Conservation (phyloP, 805 yeast genomes). For the Yamadazyma laniorum region DNA sequence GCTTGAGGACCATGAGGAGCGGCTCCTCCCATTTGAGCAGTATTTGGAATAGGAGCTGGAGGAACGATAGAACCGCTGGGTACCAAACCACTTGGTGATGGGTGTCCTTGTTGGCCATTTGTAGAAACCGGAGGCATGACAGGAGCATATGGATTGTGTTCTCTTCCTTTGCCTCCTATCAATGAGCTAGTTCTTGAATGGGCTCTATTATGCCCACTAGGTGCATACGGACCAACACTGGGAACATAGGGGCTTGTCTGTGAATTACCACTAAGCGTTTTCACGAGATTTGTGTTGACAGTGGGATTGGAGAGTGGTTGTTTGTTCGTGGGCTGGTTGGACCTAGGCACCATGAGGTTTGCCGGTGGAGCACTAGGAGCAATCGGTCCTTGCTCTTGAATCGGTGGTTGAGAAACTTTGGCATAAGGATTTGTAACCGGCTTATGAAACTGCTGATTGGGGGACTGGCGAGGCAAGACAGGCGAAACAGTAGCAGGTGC, state of each 20-base stretch:
- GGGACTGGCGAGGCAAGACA: slow-evolving; percentile 9
- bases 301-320: slow-evolving; percentile 10
- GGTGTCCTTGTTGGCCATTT: background rate
- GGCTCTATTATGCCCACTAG: slow-evolving; percentile 29
- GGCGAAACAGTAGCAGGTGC: slow-evolving; percentile 15
- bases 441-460: slow-evolving; percentile 12
- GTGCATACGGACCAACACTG: slow-evolving; percentile 44
- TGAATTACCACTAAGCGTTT: slow-evolving; percentile 18
- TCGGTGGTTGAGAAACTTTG: slow-evolving; percentile 6
- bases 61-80: background rate
- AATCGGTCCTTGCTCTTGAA: slow-evolving; percentile 3
- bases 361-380: background rate
- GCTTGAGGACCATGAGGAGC: background rate
- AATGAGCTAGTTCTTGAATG: slow-evolving; percentile 42
- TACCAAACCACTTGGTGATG: background rate
- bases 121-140: background rate
- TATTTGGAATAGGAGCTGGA: background rate
- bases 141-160: slow-evolving; percentile 43
- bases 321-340: background rate
- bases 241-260: slow-evolving; percentile 43
- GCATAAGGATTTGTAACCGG: slow-evolving; percentile 31
- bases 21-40: no score
- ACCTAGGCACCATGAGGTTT: background rate
- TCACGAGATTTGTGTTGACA: slow-evolving; percentile 26
- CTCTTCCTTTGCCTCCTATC: slow-evolving; percentile 40